Conservation (phyloP, 163 green algal genomes). For the Coccomyxa subellipsoidea region DNA sequence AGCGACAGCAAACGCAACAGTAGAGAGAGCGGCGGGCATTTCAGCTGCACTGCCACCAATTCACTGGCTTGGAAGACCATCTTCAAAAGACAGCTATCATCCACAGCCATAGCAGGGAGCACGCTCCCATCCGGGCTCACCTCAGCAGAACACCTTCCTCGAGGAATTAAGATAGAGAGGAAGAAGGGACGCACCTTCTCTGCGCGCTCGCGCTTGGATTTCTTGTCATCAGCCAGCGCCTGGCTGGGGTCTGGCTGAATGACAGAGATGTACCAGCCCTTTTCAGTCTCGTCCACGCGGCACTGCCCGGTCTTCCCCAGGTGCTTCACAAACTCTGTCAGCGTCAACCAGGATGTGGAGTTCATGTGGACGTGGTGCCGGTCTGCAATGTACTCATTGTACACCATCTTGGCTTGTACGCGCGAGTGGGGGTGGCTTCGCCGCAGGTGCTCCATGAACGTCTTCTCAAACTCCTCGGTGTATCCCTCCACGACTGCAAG, state of each 20-base stretch:
- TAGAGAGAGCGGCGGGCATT: too few relatives aligned
- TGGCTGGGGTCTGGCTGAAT: constrained; percentile 49
- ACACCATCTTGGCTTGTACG: constrained; percentile 57
- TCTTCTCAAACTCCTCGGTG: constrained; percentile 66
- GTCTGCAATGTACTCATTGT: constrained; percentile 79
- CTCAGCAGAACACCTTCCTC: too few relatives aligned
- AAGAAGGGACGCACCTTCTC: constrained; percentile 47
- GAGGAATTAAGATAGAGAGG: too few relatives aligned
- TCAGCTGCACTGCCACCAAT: too few relatives aligned
- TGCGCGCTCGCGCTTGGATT: constrained; percentile 49
- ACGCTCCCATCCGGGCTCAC: too few relatives aligned
- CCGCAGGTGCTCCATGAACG: constrained; percentile 66
- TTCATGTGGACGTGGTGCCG: constrained; percentile 99
- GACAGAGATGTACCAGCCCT: constrained; percentile 92
- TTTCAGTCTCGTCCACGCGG: constrained; percentile 84
- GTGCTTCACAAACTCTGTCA: constrained; percentile 98
- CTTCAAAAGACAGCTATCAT: too few relatives aligned
- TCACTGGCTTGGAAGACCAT: too few relatives aligned
- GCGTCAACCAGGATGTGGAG: constrained; percentile 86
- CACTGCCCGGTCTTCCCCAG: constrained; percentile 53
- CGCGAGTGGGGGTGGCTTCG: constrained; percentile 46
- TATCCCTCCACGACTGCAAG: constrained; percentile 50
- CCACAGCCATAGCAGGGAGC: too few relatives aligned
- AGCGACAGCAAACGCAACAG: too few relatives aligned
- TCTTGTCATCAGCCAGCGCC: constrained; percentile 59